Conservation (phyloP, 495 filamentous ascomycete species). For the Penicillium nucicola region DNA sequence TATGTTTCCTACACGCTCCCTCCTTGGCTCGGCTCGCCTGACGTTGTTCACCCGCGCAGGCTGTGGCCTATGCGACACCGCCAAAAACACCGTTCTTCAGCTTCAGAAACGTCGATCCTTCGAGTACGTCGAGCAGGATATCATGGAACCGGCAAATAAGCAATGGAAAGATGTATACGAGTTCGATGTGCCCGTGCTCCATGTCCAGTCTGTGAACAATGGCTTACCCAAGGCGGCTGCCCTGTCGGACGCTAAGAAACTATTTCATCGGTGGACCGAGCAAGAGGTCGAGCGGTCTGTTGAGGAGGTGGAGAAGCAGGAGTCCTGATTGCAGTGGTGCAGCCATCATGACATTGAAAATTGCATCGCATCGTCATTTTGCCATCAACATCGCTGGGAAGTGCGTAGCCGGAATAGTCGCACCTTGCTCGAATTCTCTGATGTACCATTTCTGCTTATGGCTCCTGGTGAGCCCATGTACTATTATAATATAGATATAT, state of each 20-base stretch:
- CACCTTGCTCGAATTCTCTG: too few species aligned
- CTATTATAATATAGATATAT: too few species aligned
- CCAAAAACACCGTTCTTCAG: constrained; percentile 66
- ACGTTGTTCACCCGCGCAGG: constrained; percentile 79
- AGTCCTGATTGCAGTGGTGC: neutral
- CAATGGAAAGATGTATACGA: constrained; percentile 81
- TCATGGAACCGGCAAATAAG: constrained; percentile 62
- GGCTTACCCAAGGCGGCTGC: constrained; percentile 17
- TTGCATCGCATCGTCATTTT: too few species aligned
- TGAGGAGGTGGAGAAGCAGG: constrained; percentile 52
- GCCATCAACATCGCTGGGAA: too few species aligned
- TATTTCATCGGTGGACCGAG: constrained; percentile 80
- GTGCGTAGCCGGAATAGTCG: too few species aligned
- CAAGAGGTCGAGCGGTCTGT: constrained; percentile 69
- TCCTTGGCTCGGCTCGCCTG: constrained; percentile 59
- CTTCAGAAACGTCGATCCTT: constrained; percentile 69
- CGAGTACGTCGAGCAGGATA: constrained; percentile 75
- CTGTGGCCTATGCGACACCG: constrained; percentile 76
- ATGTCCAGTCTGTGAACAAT: constrained; percentile 50
- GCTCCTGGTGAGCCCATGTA: too few species aligned
- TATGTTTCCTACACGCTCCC: constrained; percentile 38
- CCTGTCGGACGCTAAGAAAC: constrained; percentile 60
- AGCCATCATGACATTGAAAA: too few species aligned
- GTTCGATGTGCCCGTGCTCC: constrained; percentile 87
- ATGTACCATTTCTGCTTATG: too few species aligned